These are phyloP conservation scores for Candida ipomoeae DNA, from an alignment of 805 yeast genomes.

Conservation along the genomic window DNA sequence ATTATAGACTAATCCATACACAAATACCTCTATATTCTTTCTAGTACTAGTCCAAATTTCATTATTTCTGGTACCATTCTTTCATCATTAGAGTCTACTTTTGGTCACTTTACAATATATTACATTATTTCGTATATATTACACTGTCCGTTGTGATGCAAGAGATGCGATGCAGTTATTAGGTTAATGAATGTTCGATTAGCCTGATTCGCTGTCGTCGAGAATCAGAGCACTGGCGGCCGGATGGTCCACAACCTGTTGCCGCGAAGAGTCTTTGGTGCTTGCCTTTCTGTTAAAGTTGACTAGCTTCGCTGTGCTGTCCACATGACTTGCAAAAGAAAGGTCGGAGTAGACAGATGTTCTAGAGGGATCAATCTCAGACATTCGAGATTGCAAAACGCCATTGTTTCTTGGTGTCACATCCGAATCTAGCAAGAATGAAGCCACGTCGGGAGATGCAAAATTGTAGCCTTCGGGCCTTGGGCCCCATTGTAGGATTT, in stretches of 20 bases:
- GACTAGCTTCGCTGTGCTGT: constrained; percentile 39
- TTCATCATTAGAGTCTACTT: not conserved
- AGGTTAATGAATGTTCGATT: not conserved
- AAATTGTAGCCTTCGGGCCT: constrained; percentile 24
- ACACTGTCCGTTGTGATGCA: not conserved
- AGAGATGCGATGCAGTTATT: not conserved
- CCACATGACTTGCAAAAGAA: constrained; percentile 6
- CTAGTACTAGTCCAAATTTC: too few species aligned
- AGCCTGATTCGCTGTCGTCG: constrained; percentile 26
- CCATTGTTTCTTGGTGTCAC: constrained; percentile 7
- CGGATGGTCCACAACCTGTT: constrained; percentile 23
- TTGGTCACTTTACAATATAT: not conserved
- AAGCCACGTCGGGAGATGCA: constrained; percentile 12
- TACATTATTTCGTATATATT: constrained; percentile 2
- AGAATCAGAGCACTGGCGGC: constrained; percentile 36
- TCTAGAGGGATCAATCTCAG: constrained; percentile 4
- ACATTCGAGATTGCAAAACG: not conserved
- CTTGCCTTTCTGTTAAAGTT: constrained; percentile 45
- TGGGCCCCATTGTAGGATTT: constrained; percentile 6
- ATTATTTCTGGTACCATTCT: too few species aligned
- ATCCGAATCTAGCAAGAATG: constrained; percentile 8
- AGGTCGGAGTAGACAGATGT: constrained; percentile 13
- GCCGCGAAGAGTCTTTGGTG: constrained; percentile 37
- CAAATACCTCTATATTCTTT: too few species aligned
- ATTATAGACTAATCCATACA: not conserved